Conservation (phyloP, 495 filamentous ascomycete species). For the Pyrenula massariospora region DNA sequence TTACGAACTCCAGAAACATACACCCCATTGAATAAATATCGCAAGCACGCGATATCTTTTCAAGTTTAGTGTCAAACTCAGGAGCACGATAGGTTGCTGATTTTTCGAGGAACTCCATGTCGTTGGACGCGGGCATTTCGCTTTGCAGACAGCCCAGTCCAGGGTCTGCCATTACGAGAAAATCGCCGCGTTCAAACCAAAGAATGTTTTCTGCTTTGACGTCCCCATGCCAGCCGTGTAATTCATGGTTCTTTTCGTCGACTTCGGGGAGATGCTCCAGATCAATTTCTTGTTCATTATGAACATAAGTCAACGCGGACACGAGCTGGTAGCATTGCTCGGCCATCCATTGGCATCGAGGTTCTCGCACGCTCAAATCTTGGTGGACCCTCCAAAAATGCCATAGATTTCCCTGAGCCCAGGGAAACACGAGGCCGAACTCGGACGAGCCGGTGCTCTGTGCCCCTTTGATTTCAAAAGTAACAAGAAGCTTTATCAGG, state of each 20-base stretch:
- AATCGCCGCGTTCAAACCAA: constrained; percentile 9
- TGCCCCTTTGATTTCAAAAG: background rate
- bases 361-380: background rate
- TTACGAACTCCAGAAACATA: constrained; percentile 29
- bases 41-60: constrained; percentile 23
- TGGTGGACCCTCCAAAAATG: constrained; percentile 6
- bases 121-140: background rate
- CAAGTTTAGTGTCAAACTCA: constrained; percentile 21
- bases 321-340: constrained; percentile 11
- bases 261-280: constrained; percentile 4
- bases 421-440: constrained; percentile 10
- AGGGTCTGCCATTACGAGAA: constrained; percentile 14
- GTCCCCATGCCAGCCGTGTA: constrained; percentile 6
- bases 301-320: constrained; percentile 7
- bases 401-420: constrained; percentile 12
- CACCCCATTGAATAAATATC: constrained; percentile 39
- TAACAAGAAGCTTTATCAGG: background rate
- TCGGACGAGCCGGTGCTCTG: background rate
- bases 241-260: background rate
- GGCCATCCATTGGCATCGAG: constrained; percentile 7
- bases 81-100: constrained; percentile 27
- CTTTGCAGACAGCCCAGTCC: constrained; percentile 12
- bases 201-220: constrained; percentile 23
- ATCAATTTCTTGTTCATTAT: constrained; percentile 3
- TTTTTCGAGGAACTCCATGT: background rate